Percentiles rank a stretch among this genome's conserved stretches.
Conservation (phyloP, 2,329 filamentous ascomycete species). For the Xylariales sp. region DNA sequence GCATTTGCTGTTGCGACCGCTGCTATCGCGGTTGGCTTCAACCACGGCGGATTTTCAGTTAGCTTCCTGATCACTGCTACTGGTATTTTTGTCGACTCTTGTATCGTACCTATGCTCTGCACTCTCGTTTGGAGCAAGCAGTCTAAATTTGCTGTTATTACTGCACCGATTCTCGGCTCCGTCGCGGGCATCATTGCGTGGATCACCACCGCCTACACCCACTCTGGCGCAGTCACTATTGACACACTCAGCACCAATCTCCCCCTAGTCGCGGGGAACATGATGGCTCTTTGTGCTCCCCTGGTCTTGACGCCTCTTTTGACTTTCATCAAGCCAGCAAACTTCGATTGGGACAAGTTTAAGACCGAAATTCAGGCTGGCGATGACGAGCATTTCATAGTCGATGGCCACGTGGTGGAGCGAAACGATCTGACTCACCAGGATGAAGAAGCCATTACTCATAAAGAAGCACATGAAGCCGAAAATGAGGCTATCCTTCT, state of each 20-base stretch:
- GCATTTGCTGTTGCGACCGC: not conserved
- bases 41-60: constrained; percentile 1
- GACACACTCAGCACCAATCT: not conserved
- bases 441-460: not conserved
- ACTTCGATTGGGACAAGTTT: not conserved
- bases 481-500: not conserved
- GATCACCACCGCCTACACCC: not conserved
- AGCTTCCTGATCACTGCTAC: constrained; percentile 1
- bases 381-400: not conserved
- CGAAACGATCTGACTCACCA: not conserved
- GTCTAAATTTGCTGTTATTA: constrained; percentile 28
- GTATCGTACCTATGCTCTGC: not conserved
- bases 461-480: not conserved
- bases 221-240: not conserved
- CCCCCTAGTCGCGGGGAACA: constrained; percentile 2
- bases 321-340: not conserved
- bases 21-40: not conserved
- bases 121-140: constrained; percentile 4
- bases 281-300: not conserved
- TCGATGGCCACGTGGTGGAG: not conserved
- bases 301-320: not conserved
- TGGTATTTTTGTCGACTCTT: not conserved
- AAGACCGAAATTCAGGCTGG: not conserved
- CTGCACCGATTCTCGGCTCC: not conserved
- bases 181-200: not conserved